A percentile compares a stretch with the other conserved stretches of the same genome.
These are phyloP conservation scores for Alternaria triticina DNA, from an alignment of 2,329 filamentous ascomycete species.

Conservation along the genomic window DNA sequence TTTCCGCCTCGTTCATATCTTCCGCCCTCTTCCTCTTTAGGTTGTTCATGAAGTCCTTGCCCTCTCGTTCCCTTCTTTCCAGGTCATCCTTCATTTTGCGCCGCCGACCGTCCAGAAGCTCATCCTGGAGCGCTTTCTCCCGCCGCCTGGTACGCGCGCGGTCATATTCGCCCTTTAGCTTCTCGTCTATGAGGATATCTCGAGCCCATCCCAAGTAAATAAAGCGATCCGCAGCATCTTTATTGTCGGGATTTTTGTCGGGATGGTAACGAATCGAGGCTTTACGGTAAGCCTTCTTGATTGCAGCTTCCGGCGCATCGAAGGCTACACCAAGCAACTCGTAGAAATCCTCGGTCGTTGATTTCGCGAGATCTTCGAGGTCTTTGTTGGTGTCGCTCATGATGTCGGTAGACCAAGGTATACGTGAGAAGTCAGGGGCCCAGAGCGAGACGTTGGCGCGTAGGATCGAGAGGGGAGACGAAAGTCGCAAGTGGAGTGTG, in stretches of 20 bases:
- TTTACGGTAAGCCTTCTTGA: constrained; percentile 83
- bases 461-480: neutral
- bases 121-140: constrained; percentile 72
- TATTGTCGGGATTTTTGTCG: constrained; percentile 75
- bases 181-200: constrained; percentile 76
- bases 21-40: constrained; percentile 54
- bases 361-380: constrained; percentile 52
- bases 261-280: constrained; percentile 91
- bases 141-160: constrained; percentile 73
- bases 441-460: neutral
- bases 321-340: constrained; percentile 72
- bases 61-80: constrained; percentile 72
- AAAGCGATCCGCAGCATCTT: constrained; percentile 77
- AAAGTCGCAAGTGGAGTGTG: neutral
- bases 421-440: neutral
- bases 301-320: constrained; percentile 71
- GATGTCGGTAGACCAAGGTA: neutral
- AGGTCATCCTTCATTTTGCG: constrained; percentile 85
- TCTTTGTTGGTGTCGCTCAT: constrained; percentile 51
- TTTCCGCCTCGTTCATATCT: constrained; percentile 60
- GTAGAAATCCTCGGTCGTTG: constrained; percentile 70
- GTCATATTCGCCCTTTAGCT: constrained; percentile 79
- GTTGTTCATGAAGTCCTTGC: constrained; percentile 36
- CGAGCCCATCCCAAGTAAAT: constrained; percentile 85
- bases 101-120: constrained; percentile 74